Percentiles rank a stretch among this genome's conserved stretches.
Evolutionary conservation across 2,329 filamentous ascomycete genomes (phyloP).

Genomic region (Penicillium sp.): DNA sequence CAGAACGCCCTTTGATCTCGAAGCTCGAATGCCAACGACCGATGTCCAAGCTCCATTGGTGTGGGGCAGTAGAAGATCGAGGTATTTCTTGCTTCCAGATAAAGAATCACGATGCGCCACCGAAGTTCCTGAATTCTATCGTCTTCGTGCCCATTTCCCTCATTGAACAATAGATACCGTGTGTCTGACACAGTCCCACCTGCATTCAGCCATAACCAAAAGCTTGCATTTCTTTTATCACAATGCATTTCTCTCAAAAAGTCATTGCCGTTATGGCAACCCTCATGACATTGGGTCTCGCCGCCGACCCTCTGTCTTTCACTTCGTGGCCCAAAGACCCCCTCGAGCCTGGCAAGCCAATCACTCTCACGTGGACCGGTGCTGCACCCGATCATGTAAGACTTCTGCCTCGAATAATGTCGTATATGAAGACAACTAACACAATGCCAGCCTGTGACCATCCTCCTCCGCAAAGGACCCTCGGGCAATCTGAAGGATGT

Average conservation of each 20-base stretch:
- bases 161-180: neutral
- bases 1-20: constrained; percentile 9
- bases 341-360: constrained; percentile 49
- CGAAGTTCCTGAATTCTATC: constrained; percentile 1
- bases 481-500: constrained; percentile 51
- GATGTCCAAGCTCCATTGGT: constrained; percentile 6
- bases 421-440: neutral
- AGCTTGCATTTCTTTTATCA: constrained; percentile 18
- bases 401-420: neutral
- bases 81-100: constrained; percentile 8
- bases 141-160: neutral
- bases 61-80: constrained; percentile 7
- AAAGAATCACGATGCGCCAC: constrained; percentile 24
- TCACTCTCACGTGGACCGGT: constrained; percentile 49
- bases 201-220: constrained; percentile 11
- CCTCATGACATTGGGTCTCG: constrained; percentile 45
- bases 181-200: constrained; percentile 5
- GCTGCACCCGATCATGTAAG: constrained; percentile 36
- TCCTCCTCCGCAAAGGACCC: constrained; percentile 54
- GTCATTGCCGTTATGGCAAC: constrained; percentile 46
- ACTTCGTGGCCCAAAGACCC: constrained; percentile 48
- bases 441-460: constrained; percentile 48
- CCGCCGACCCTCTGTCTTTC: constrained; percentile 48
- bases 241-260: constrained; percentile 52
- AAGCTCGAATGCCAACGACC: constrained; percentile 14